Base-by-base conservation (phyloP, 441 rosid species). In the Euphorbia celastroides region DNA sequence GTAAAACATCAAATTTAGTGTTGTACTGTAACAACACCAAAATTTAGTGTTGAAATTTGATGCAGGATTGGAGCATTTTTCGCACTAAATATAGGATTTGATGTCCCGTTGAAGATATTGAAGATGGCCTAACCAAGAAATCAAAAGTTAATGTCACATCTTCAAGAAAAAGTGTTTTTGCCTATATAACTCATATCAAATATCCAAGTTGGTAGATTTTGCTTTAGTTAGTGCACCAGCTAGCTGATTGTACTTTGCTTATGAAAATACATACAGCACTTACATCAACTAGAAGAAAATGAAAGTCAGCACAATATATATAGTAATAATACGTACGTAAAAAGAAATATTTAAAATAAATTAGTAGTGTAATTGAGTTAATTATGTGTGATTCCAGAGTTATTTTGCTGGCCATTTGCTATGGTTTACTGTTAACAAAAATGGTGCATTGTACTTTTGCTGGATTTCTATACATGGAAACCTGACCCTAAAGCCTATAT, bases 381-480 rank as follows among this genome's bases (percentile, higher is more conserved):
- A 34, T 34, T 46, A 34, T 34, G 38, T 34, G 59, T 38, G 56
- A 57, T 61, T 64, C 54, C 59, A 54, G 59, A 70, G 27, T 41
- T 51, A 68, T 65, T 41, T 48, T 68, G 42, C 20, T 72, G 23
- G 65, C 64, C 56, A 62, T 13, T 64, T 67, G 56, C 14, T 30
- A 52, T 60, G 54, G 38, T 72, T 66, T 41, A 41, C 58, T 59
- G 44, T 30, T 3, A 34, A 34, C 38, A 9, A 34, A 57, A 57
- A 42, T 60, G 66, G 69, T 70, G 56, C 73, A 58, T 68, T 25
- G 64, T 46, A 69, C 25, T n/a, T 23, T 54, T 55, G 62, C 54
- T 55, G 62, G 34, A 69, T 72, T 79, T 79, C 72, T 66, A 50
- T 59, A 70, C 75, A 72, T 62, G 78, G 82, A 74, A 80, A 22